phyloP scores from a whole-genome alignment of 305 asterid genomes.

The Fraxinus latifolia region DNA sequence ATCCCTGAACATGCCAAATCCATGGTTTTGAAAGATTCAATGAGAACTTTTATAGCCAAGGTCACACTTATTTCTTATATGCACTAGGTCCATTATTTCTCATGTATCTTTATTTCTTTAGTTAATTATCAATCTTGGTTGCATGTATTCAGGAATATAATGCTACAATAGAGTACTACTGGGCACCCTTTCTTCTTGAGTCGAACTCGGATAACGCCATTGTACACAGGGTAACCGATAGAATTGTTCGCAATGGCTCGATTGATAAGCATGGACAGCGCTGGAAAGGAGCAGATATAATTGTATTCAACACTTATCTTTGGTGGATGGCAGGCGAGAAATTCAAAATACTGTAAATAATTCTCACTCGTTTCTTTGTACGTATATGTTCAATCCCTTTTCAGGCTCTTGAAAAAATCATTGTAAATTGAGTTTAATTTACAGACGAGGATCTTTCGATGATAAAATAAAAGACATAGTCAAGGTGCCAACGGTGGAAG shows the following conservation, averaged over 20 bases:
- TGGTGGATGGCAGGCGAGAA: conserved; percentile 63
- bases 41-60: conserved; percentile 60
- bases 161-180: conserved; percentile 61
- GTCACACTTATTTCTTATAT: conserved; percentile 22
- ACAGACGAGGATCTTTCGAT: conserved; percentile 35
- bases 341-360: conserved; percentile 39
- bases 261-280: conserved; percentile 50
- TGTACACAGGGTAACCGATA: conserved; percentile 42
- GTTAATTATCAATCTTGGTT: neutral
- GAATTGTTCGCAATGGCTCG: conserved; percentile 55
- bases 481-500: conserved; percentile 28
- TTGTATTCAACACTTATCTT: conserved; percentile 64
- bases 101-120: neutral
- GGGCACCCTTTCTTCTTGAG: conserved; percentile 78
- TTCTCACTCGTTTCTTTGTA: neutral
- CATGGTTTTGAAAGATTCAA: conserved; percentile 34
- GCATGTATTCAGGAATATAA: conserved; percentile 44
- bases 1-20: conserved; percentile 59
- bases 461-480: conserved; percentile 29
- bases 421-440: neutral
- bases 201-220: conserved; percentile 64
- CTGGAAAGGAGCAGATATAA: conserved; percentile 65
- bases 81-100: neutral
- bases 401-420: neutral
- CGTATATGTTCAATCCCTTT: neutral